Base-by-base conservation (phyloP, 2,329 filamentous ascomycete species). In the Helotiales sp. region DNA sequence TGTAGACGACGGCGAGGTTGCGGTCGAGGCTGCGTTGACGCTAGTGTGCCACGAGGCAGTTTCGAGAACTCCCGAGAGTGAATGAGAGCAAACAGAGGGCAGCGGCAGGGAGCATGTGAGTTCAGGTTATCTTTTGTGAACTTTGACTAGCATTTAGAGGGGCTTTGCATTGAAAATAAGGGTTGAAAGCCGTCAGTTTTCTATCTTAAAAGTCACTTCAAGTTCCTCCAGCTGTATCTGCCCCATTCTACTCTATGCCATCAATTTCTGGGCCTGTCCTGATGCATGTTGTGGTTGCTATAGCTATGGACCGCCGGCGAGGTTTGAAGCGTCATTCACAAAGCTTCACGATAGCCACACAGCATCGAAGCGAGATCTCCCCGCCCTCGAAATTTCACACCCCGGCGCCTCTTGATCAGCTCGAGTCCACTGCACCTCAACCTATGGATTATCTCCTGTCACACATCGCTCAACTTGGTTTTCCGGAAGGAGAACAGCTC, bases 281-380 rank as follows among this genome's bases (percentile, higher is more conserved):
- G 1, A 15, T 59, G 58, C 30, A 57, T 7, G 57, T 69, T 65
- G 64, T 20, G 40, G 43, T 58, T 55, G 24, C 45, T 40, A 8
- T 24, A 32, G 24, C 20, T n/a, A 20, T 54, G 15, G 28, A 43
- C 30, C 26, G 45, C 20, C 26, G 54, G 22, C n/a, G 22, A 32
- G 34, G 26, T n/a, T 60, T 24, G 20, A 17, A 32, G 55, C 28
- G 37, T 24, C 15, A n/a, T 58, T 68, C 63, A 70, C 68, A 54
- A 45, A 32, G 2, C 15, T 34, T 61, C 63, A 69, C 64, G 43
- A 55, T 28, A 20, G 24, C 30, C 7, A 34, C 55, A 58, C 57
- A 61, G 11, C 7, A 28, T 28, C 22, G 32, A 66, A 66, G 67
- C 67, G 67, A 69, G 60, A 59, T 64, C 63, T 45, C 26, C 57